phyloP scores from a whole-genome alignment of 371 early-diverging fungal species.

The Saksenaea vasiformis region DNA sequence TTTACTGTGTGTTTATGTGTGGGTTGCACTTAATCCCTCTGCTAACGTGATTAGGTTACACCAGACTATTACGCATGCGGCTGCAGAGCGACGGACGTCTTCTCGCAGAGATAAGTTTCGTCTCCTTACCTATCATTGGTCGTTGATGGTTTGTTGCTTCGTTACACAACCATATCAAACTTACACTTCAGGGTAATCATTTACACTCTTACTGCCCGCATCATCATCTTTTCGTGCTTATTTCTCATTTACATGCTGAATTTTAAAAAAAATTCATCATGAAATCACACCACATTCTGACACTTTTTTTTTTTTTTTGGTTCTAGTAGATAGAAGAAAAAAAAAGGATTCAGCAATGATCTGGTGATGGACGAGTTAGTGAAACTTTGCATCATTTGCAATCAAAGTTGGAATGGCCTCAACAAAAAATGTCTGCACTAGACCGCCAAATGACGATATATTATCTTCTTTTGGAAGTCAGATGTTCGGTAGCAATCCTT shows the following conservation, averaged over 20 bases:
- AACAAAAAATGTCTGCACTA: neutral
- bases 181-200: neutral
- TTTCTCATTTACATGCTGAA: neutral
- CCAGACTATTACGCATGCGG: neutral
- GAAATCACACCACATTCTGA: neutral
- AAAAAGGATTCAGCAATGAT: neutral
- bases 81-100: constrained; percentile 1
- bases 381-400: neutral
- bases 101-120: neutral
- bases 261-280: neutral
- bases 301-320: too few relatives aligned
- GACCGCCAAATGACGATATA: neutral
- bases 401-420: neutral
- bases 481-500: neutral
- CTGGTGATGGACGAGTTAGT: neutral
- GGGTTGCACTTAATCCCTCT: neutral
- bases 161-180: neutral
- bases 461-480: neutral
- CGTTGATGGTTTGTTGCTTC: neutral
- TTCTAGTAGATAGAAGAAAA: neutral
- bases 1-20: neutral
- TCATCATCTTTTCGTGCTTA: neutral
- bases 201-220: neutral
- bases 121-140: neutral
- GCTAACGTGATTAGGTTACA: constrained; percentile 4